These are phyloP conservation scores for Termitomyces eurrhizus DNA, from an alignment of 768 basidiomycete genomes.

Conservation along the genomic window DNA sequence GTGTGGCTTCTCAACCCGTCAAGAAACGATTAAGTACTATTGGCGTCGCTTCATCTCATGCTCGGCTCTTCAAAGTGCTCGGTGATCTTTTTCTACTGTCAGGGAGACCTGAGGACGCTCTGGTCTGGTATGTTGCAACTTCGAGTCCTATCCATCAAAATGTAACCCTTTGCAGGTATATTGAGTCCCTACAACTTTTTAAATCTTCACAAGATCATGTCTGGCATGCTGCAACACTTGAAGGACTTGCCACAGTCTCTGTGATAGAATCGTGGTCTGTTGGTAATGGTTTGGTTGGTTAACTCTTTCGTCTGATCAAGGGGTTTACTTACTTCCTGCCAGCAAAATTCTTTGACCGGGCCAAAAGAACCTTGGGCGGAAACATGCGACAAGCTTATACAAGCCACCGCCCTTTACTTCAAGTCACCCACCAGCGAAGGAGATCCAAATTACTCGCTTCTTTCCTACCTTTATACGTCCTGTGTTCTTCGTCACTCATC, in stretches of 20 bases:
- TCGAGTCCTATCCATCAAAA: neutral
- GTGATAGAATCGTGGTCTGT: slow-evolving; percentile 84
- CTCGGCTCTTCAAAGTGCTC: slow-evolving; percentile 80
- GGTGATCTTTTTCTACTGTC: slow-evolving; percentile 87
- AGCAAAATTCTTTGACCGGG: slow-evolving; percentile 55
- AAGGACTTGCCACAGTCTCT: slow-evolving; percentile 77
- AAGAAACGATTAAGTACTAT: slow-evolving; percentile 64
- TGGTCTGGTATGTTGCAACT: slow-evolving; percentile 56
- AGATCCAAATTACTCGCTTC: slow-evolving; percentile 56
- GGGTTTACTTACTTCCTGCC: slow-evolving; percentile 12
- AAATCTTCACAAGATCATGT: slow-evolving; percentile 70
- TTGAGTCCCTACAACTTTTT: slow-evolving; percentile 77
- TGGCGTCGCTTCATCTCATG: slow-evolving; percentile 74
- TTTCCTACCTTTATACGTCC: slow-evolving; percentile 64
- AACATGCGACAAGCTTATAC: slow-evolving; percentile 66
- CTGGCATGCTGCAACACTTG: slow-evolving; percentile 89
- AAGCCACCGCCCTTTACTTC: slow-evolving; percentile 61
- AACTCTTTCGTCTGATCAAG: slow-evolving; percentile 12
- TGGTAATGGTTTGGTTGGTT: slow-evolving; percentile 66
- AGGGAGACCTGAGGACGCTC: slow-evolving; percentile 81
- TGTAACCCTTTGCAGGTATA: slow-evolving; percentile 54
- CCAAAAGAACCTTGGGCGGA: slow-evolving; percentile 74
- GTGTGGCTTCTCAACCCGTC: slow-evolving; percentile 39
- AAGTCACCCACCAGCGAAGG: slow-evolving; percentile 52
- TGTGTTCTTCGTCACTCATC: slow-evolving; percentile 70